Evolutionary conservation across 495 filamentous ascomycete genomes (phyloP), one percentile per base, ranked within the genome.

Genomic region (Halenospora varia): DNA sequence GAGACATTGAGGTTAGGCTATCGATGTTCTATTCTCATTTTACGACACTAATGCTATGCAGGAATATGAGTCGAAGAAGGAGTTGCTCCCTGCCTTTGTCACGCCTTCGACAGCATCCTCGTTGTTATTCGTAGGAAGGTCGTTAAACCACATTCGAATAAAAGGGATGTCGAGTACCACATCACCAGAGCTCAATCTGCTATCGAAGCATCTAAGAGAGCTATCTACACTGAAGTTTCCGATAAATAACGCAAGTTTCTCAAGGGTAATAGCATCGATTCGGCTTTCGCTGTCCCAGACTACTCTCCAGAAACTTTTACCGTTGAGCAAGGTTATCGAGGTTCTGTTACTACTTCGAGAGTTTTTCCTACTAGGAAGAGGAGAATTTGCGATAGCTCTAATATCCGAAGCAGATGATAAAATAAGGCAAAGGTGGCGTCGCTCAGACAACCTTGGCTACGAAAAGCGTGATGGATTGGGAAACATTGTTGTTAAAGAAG

Each of bases 71-170:
- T 69, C 86, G 42, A 70, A 80, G 39, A 63, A 73, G 19, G 67
- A 72, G 2, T 70, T 94, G 20, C 70, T 93, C 10, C 94, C 94
- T 0, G 80, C 78, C 18, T 96, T 96, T 62, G 91, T 96, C 10
- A 82, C 87, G 4, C 62, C 78, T 2, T 73, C 83, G 13, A 88
- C 91, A 2, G 92, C 90, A 23, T 77, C 81, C 9, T 96, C 91
- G 9, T 88, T 97, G 63, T 68, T 97, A 2, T 97, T 96, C 68
- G 89, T 98, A 58, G 94, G 94, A 1, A 87, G 87, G 57, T 93
- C 89, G 0, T 73, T 97, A 42, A 90, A 94, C 56, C 88, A 94
- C 55, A 87, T 96, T 44, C 76, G 87, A 35, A 74, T 68, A 18
- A 77, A 73, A 61, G 51, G 56, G 11, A 59, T 61, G 15, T 41